Percentiles rank a stretch among this genome's conserved stretches.
phyloP scores from a whole-genome alignment of 352 stramenopile species.

The Pelagophyceae sp. region DNA sequence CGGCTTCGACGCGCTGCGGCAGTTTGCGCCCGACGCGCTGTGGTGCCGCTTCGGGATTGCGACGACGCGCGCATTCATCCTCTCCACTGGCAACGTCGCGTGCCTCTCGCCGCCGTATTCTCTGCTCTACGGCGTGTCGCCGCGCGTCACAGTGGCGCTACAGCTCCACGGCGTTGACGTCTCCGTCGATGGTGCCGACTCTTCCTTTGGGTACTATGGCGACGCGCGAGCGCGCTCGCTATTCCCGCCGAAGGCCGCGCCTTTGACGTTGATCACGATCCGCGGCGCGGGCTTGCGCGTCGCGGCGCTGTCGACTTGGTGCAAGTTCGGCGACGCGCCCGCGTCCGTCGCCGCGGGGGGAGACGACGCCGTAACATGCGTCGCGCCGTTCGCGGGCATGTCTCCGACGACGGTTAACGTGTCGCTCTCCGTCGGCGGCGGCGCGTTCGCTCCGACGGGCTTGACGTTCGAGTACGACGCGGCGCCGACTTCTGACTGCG shows the following conservation, averaged over 20 bases:
- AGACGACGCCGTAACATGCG: not conserved
- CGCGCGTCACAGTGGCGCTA: not conserved
- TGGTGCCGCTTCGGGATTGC: not conserved
- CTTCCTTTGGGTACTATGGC: not conserved
- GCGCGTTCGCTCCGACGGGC: not conserved
- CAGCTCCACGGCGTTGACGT: conserved; percentile 3
- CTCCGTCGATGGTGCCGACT: not conserved
- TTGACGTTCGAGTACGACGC: not conserved
- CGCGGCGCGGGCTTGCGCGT: not conserved
- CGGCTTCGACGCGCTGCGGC: not conserved
- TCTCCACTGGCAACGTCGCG: not conserved
- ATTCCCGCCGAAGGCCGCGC: not conserved
- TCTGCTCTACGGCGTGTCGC: not conserved
- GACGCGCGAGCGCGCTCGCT: too few relatives aligned
- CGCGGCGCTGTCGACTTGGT: not conserved
- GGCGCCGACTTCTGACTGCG: not conserved
- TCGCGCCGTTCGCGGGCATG: not conserved
- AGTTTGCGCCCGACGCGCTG: conserved; percentile 4
- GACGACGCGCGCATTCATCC: not conserved
- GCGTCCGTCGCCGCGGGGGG: not conserved
- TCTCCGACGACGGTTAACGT: not conserved
- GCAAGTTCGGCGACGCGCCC: not conserved
- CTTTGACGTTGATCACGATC: not conserved
- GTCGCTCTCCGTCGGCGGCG: not conserved
- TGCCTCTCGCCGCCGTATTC: not conserved